phyloP scores from a whole-genome alignment of 2,329 filamentous ascomycete genomes.

The Ophiostoma triangulosporum region DNA sequence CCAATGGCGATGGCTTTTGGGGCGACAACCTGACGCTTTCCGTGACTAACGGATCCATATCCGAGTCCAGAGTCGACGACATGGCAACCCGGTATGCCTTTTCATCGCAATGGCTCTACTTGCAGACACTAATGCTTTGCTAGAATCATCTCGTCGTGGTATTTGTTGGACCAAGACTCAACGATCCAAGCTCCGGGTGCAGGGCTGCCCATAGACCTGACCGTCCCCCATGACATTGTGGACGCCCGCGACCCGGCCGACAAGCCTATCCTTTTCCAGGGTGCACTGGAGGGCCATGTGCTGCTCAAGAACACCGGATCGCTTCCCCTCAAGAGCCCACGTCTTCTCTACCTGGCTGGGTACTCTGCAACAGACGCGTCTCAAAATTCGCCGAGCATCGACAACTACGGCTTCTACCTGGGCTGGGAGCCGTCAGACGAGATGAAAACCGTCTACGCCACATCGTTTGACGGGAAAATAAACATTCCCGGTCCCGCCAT shows the following conservation, averaged over 20 bases:
- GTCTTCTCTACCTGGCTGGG: slow-evolving; percentile 44
- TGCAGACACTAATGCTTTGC: not conserved
- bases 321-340: slow-evolving; percentile 38
- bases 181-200: slow-evolving; percentile 32
- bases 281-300: slow-evolving; percentile 49
- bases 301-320: slow-evolving; percentile 47
- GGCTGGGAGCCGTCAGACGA: slow-evolving; percentile 23
- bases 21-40: slow-evolving; percentile 41
- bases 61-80: slow-evolving; percentile 34
- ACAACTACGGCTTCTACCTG: slow-evolving; percentile 26
- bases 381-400: slow-evolving; percentile 8
- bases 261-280: slow-evolving; percentile 31
- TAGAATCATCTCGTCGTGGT: slow-evolving; percentile 38
- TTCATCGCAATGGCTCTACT: slow-evolving; percentile 2
- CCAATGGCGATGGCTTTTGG: slow-evolving; percentile 28
- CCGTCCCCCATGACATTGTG: slow-evolving; percentile 35
- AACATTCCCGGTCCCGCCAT: slow-evolving; percentile 13
- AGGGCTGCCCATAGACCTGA: slow-evolving; percentile 37
- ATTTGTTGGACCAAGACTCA: slow-evolving; percentile 38
- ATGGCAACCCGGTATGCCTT: slow-evolving; percentile 14
- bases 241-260: slow-evolving; percentile 39
- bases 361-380: slow-evolving; percentile 39
- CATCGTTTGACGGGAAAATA: not conserved
- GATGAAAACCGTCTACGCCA: not conserved
- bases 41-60: slow-evolving; percentile 45